Evolutionary conservation across 2,329 filamentous ascomycete species (phyloP).

Genomic region (Exophiala bonariae): DNA sequence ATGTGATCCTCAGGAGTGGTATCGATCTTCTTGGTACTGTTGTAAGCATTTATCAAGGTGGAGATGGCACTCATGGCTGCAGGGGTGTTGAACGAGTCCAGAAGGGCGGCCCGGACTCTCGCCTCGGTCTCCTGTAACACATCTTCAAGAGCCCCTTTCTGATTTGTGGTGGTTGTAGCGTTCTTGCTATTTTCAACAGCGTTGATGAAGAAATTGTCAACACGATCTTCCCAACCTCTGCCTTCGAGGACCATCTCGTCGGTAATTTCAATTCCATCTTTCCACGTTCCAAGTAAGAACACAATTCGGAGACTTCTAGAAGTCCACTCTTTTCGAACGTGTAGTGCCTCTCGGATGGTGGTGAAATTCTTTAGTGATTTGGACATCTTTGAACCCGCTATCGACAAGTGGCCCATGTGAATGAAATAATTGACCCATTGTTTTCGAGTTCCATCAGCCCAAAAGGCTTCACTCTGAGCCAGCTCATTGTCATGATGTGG

Average conservation of each 20-base stretch:
- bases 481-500: slow-evolving; percentile 93
- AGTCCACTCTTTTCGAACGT: slow-evolving; percentile 65
- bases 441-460: slow-evolving; percentile 48
- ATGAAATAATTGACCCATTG: slow-evolving; percentile 96
- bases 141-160: slow-evolving; percentile 35
- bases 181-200: slow-evolving; percentile 46
- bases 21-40: slow-evolving; percentile 52
- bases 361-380: slow-evolving; percentile 96
- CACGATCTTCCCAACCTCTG: slow-evolving; percentile 74
- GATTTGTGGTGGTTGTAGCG: slow-evolving; percentile 42
- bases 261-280: slow-evolving; percentile 87
- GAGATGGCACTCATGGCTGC: slow-evolving; percentile 75
- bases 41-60: slow-evolving; percentile 75
- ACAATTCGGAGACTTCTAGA: slow-evolving; percentile 78
- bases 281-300: slow-evolving; percentile 86
- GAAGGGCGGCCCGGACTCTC: slow-evolving; percentile 65
- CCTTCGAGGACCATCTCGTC: slow-evolving; percentile 75
- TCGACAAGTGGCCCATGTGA: slow-evolving; percentile 90
- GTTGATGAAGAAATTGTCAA: slow-evolving; percentile 66
- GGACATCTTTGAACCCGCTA: slow-evolving; percentile 91
- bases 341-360: slow-evolving; percentile 81
- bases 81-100: slow-evolving; percentile 86
- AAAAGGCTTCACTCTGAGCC: slow-evolving; percentile 88
- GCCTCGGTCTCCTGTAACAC: slow-evolving; percentile 56
- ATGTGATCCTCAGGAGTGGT: slow-evolving; percentile 50